Conservation (phyloP, 768 basidiomycete species). For the Russula ochroleuca region DNA sequence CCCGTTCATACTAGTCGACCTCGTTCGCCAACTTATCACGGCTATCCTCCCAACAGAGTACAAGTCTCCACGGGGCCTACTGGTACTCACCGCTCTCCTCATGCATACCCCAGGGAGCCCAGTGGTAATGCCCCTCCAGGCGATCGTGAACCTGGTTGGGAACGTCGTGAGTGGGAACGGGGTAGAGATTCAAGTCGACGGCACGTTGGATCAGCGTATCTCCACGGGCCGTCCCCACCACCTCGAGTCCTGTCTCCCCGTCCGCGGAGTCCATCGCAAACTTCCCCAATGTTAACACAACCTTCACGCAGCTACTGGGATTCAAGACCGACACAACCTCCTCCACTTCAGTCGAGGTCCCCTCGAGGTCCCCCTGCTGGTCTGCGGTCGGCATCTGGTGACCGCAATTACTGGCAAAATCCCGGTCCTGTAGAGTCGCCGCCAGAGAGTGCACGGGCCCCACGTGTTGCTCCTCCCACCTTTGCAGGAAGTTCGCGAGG, state of each 20-base stretch:
- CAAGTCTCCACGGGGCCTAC: constrained; percentile 50
- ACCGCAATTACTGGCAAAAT: constrained; percentile 21
- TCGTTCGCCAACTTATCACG: constrained; percentile 50
- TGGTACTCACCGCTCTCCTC: constrained; percentile 56
- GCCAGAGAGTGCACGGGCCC: constrained; percentile 28
- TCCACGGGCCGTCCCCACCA: constrained; percentile 32
- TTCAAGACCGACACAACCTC: constrained; percentile 41
- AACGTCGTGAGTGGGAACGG: constrained; percentile 59
- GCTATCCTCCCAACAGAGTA: constrained; percentile 48
- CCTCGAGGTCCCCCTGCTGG: constrained; percentile 17
- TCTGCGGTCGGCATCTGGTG: constrained; percentile 17
- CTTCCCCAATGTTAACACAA: constrained; percentile 55
- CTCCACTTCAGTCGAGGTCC: constrained; percentile 33
- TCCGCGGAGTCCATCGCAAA: constrained; percentile 36
- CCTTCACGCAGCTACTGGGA: constrained; percentile 59
- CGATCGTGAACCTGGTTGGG: constrained; percentile 58
- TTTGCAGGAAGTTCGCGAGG: constrained; percentile 39
- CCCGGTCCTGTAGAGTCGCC: constrained; percentile 22
- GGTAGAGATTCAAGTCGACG: constrained; percentile 30
- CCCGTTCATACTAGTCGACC: constrained; percentile 43
- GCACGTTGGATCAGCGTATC: constrained; percentile 34
- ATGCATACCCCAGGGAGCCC: constrained; percentile 52
- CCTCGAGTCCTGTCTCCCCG: constrained; percentile 44
- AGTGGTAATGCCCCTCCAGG: constrained; percentile 40
- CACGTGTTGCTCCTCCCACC: constrained; percentile 32